phyloP scores from a whole-genome alignment of 2,329 filamentous ascomycete genomes.

The Endoconidiophora polonica region DNA sequence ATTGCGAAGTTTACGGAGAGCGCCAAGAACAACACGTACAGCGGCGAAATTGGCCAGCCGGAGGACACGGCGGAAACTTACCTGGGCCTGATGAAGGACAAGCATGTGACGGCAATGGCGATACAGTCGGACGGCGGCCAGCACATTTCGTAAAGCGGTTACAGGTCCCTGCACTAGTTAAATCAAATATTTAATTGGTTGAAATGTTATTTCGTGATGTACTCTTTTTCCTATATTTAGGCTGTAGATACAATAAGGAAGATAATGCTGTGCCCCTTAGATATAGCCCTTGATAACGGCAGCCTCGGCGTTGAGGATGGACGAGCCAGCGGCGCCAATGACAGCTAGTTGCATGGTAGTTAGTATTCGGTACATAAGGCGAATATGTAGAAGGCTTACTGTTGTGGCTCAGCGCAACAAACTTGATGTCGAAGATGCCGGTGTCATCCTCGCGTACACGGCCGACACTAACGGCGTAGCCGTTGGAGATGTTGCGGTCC shows the following conservation, averaged over 20 bases:
- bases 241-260: background rate
- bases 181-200: too few species aligned
- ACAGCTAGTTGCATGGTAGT: constrained; percentile 43
- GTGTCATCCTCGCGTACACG: constrained; percentile 71
- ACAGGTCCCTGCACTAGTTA: too few species aligned
- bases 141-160: too few species aligned
- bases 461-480: constrained; percentile 84
- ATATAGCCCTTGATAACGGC: constrained; percentile 78
- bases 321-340: constrained; percentile 89
- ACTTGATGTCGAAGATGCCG: constrained; percentile 86
- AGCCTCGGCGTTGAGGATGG: constrained; percentile 85
- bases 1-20: too few species aligned
- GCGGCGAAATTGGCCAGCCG: too few species aligned
- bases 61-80: too few species aligned
- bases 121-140: too few species aligned
- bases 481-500: constrained; percentile 68
- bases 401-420: constrained; percentile 78
- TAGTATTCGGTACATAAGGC: constrained; percentile 22
- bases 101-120: too few species aligned
- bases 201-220: background rate
- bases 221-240: background rate
- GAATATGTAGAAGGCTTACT: constrained; percentile 26
- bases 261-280: constrained; percentile 22
- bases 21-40: too few species aligned
- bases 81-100: too few species aligned